These are phyloP conservation scores for Aechmea fasciata DNA, from an alignment of 176 grass and related monocot genomes.

Conservation along the genomic window DNA sequence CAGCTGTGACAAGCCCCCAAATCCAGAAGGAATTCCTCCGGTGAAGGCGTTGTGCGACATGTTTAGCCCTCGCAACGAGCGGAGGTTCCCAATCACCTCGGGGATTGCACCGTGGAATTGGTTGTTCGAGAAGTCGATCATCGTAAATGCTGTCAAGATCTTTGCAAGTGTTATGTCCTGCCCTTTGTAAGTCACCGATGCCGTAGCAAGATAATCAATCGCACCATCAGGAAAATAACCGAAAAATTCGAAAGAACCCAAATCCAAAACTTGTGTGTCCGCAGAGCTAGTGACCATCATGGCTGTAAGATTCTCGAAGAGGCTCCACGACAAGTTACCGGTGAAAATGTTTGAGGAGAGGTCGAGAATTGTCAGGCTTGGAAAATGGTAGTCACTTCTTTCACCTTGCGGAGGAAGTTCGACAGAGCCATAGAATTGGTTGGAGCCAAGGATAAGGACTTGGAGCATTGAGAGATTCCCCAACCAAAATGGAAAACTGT, in stretches of 20 bases:
- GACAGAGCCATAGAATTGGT: conserved; percentile 20
- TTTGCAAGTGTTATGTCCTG: too few species aligned
- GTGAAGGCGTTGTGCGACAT: conserved; percentile 17
- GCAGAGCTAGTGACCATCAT: background rate
- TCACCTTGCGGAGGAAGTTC: background rate
- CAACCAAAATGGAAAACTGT: too few species aligned
- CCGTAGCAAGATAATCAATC: too few species aligned
- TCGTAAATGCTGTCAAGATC: too few species aligned
- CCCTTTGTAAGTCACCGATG: too few species aligned
- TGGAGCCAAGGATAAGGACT: conserved; percentile 25
- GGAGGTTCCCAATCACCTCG: conserved; percentile 5
- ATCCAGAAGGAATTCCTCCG: conserved; percentile 7
- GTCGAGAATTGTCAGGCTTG: conserved; percentile 7
- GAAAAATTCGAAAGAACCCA: too few species aligned
- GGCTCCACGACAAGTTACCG: background rate
- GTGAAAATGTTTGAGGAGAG: conserved; percentile 10
- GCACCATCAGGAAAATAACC: too few species aligned
- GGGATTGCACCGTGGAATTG: conserved; percentile 21
- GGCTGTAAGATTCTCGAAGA: conserved; percentile 2
- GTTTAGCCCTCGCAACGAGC: conserved; percentile 5
- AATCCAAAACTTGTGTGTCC: too few species aligned
- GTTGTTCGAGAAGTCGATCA: conserved; percentile 1
- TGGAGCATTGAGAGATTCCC: background rate
- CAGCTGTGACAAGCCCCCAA: background rate
- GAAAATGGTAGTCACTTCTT: background rate